Evolutionary conservation across 768 basidiomycete genomes (phyloP).

Genomic region (Floccularia luteovirens): DNA sequence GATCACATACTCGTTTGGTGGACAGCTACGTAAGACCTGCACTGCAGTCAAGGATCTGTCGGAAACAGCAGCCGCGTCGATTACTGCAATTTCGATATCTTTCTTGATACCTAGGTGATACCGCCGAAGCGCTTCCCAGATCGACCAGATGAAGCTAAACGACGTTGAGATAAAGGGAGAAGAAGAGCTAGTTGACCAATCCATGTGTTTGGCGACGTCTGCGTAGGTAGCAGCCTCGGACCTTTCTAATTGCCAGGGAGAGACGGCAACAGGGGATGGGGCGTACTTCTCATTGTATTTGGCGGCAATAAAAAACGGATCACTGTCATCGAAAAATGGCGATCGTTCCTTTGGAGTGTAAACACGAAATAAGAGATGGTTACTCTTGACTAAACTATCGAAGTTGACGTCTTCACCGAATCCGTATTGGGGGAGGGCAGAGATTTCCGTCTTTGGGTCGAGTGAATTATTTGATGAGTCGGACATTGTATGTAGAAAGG

Average conservation of each 20-base stretch:
- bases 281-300: conserved; percentile 48
- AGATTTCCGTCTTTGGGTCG: conserved; percentile 15
- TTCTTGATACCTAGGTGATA: conserved; percentile 68
- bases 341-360: conserved; percentile 65
- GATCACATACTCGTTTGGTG: conserved; percentile 46
- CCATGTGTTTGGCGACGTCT: conserved; percentile 65
- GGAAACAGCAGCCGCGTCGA: conserved; percentile 56
- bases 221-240: conserved; percentile 38
- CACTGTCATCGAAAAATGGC: conserved; percentile 41
- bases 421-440: conserved; percentile 61
- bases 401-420: conserved; percentile 61
- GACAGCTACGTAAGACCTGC: conserved; percentile 47
- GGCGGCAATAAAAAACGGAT: conserved; percentile 65
- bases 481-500: conserved; percentile 16
- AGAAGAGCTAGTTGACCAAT: conserved; percentile 66
- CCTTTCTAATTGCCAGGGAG: conserved; percentile 16
- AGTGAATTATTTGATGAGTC: conserved; percentile 12
- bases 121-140: conserved; percentile 77
- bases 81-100: conserved; percentile 71
- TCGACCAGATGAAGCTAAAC: conserved; percentile 76
- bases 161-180: conserved; percentile 71
- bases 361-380: conserved; percentile 74
- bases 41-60: conserved; percentile 57
- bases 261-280: conserved; percentile 22
- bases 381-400: conserved; percentile 48